Percentiles rank a stretch among this genome's conserved stretches.
These are phyloP conservation scores for Candolleomyces aberdarensis DNA, from an alignment of 768 basidiomycete species.

Conservation along the genomic window DNA sequence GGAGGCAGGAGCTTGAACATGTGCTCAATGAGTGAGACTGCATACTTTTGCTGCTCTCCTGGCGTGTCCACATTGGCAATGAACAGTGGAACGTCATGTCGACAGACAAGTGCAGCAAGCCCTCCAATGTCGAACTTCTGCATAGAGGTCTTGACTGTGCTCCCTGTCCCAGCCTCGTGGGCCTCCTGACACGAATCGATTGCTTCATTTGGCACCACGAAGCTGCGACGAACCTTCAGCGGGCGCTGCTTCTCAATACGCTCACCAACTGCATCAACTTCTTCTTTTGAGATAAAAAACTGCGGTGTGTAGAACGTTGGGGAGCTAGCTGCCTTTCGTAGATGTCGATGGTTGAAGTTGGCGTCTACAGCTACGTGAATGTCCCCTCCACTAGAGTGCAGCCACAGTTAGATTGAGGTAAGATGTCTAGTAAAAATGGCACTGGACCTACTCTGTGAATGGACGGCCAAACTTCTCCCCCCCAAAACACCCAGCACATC, in stretches of 20 bases:
- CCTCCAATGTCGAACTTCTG: constrained; percentile 14
- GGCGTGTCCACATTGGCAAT: constrained; percentile 34
- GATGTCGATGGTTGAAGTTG: not conserved
- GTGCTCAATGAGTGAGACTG: constrained; percentile 28
- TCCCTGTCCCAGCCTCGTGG: constrained; percentile 2
- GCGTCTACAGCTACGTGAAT: not conserved
- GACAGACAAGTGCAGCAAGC: constrained; percentile 33
- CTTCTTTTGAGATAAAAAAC: not conserved
- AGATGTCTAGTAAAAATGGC: too few species aligned
- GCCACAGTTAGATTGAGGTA: too few species aligned
- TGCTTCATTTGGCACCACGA: not conserved
- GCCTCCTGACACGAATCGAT: constrained; percentile 1
- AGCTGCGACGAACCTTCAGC: not conserved
- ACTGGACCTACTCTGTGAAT: too few species aligned
- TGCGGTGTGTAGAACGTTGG: not conserved
- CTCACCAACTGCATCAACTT: constrained; percentile 2
- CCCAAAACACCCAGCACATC: too few species aligned
- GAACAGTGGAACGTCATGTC: constrained; percentile 32
- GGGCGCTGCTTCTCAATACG: not conserved
- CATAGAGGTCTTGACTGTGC: constrained; percentile 1
- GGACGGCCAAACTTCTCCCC: too few species aligned
- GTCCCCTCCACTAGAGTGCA: too few species aligned
- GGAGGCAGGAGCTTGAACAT: constrained; percentile 21
- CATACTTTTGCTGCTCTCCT: constrained; percentile 19
- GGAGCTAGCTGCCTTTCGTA: not conserved